Conservation (phyloP, 441 rosid species). For the Caryocar brasiliense region DNA sequence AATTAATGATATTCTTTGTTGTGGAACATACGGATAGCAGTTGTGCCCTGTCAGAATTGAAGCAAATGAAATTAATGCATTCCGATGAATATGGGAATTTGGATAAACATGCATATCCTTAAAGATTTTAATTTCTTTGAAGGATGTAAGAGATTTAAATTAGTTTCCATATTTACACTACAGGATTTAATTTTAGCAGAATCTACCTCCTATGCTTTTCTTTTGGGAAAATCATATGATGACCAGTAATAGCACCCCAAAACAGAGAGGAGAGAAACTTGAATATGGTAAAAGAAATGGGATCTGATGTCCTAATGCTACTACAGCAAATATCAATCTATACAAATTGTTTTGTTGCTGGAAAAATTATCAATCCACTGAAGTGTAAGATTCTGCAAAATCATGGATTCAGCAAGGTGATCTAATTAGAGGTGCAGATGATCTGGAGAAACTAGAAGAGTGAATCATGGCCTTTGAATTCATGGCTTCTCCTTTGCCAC, state of each 20-base stretch:
- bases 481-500: conserved; percentile 15
- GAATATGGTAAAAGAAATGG: conserved; percentile 7
- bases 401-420: conserved; percentile 26
- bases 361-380: conserved; percentile 17
- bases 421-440: conserved; percentile 52
- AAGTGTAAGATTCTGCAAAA: conserved; percentile 6
- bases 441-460: conserved; percentile 57
- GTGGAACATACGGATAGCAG: conserved; percentile 7
- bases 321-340: conserved; percentile 18
- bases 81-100: no score
- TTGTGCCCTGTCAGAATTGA: no score
- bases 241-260: neutral
- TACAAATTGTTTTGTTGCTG: conserved; percentile 20
- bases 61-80: no score
- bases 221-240: neutral
- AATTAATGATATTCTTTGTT: neutral
- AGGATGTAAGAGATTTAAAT: neutral
- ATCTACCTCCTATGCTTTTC: neutral
- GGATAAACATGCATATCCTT: no score
- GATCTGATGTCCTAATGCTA: conserved; percentile 6
- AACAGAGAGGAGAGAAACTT: conserved; percentile 7
- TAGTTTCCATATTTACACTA: neutral
- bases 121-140: neutral
- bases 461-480: conserved; percentile 30
- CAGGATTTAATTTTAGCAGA: neutral